These are phyloP conservation scores for Aspergillus versicolor DNA, from an alignment of 2,329 filamentous ascomycete species.

Conservation along the genomic window DNA sequence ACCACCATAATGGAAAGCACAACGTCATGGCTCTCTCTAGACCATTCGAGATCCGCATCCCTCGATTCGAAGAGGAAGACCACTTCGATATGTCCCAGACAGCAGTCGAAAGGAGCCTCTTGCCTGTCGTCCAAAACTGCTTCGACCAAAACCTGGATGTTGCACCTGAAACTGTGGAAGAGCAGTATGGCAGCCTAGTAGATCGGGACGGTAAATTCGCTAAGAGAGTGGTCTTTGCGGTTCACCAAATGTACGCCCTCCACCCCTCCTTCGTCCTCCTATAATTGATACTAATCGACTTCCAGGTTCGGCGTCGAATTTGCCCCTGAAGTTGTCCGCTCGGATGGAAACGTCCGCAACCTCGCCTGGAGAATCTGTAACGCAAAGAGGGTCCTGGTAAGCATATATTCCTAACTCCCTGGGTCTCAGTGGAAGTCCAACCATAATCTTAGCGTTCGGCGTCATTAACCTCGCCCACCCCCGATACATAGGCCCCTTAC, in stretches of 20 bases:
- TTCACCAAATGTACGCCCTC: constrained; percentile 75
- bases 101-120: constrained; percentile 72
- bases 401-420: constrained; percentile 27
- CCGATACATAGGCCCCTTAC: constrained; percentile 60
- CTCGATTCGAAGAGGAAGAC: constrained; percentile 75
- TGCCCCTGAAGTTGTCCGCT: constrained; percentile 84
- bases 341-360: constrained; percentile 86
- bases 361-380: constrained; percentile 93
- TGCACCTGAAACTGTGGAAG: constrained; percentile 74
- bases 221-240: constrained; percentile 85
- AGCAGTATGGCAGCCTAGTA: constrained; percentile 80
- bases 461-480: background rate
- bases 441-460: background rate
- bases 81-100: constrained; percentile 61
- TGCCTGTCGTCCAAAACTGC: constrained; percentile 86
- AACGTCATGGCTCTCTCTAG: constrained; percentile 91
- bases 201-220: constrained; percentile 88
- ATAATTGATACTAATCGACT: background rate
- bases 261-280: background rate
- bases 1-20: constrained; percentile 91
- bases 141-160: constrained; percentile 90
- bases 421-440: background rate
- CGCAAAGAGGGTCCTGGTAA: constrained; percentile 89
- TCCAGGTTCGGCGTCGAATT: constrained; percentile 85
- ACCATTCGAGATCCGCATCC: constrained; percentile 86